Conservation (phyloP, 2,329 filamentous ascomycete species). For the Colletotrichum sp. region DNA sequence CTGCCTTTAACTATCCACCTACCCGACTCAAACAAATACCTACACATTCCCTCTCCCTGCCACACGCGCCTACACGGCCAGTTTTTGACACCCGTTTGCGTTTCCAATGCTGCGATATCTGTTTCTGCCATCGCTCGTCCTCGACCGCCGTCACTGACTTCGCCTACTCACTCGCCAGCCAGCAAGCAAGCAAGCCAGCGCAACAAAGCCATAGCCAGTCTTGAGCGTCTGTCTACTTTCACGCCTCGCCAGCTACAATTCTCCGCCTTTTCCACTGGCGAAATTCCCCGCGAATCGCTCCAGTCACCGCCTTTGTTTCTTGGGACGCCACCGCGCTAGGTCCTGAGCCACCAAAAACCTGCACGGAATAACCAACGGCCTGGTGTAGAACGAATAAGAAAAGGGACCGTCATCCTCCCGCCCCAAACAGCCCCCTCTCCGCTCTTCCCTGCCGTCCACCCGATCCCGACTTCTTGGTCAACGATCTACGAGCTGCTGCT, state of each 20-base stretch:
- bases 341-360: conserved; percentile 21
- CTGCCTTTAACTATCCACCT: neutral
- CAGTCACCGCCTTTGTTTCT: conserved; percentile 26
- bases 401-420: conserved; percentile 18
- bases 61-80: neutral
- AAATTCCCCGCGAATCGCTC: conserved; percentile 22
- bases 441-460: conserved; percentile 1
- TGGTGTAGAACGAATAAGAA: conserved; percentile 21
- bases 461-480: conserved; percentile 13
- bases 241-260: conserved; percentile 8
- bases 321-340: conserved; percentile 23
- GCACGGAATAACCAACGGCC: conserved; percentile 19
- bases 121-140: conserved; percentile 7
- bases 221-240: conserved; percentile 10
- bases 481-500: conserved; percentile 10
- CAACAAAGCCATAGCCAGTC: neutral
- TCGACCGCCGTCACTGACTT: conserved; percentile 14
- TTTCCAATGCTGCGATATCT: conserved; percentile 15
- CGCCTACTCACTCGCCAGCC: neutral
- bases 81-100: conserved; percentile 13
- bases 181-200: neutral
- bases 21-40: conserved; percentile 8
- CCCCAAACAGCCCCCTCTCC: conserved; percentile 1
- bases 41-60: neutral
- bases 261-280: conserved; percentile 12